A percentile compares a stretch with the other conserved stretches of the same genome.
Evolutionary conservation across 768 basidiomycete genomes (phyloP).

Genomic region (Udeniomyces megalosporus): DNA sequence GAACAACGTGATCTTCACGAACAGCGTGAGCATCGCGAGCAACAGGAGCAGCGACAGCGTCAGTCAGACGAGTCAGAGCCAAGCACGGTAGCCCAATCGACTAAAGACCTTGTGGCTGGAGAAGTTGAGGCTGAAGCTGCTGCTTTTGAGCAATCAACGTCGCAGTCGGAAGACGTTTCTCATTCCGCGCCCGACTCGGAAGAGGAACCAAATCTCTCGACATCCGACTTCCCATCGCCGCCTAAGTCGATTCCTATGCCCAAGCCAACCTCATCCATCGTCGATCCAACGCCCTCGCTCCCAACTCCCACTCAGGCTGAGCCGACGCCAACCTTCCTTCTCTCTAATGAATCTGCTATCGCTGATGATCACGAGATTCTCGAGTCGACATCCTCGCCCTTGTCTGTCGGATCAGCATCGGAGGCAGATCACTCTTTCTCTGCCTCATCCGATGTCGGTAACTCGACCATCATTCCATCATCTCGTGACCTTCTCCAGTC

Average conservation of each 20-base stretch:
- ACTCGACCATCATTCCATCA: background rate
- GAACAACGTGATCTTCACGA: background rate
- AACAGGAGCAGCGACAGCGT: background rate
- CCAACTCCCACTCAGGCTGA: background rate
- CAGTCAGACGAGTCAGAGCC: background rate
- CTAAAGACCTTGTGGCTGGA: background rate
- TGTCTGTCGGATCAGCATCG: background rate
- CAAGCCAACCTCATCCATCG: too few species aligned
- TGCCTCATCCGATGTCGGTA: background rate
- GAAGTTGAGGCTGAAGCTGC: background rate
- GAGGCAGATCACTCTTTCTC: background rate
- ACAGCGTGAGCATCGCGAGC: too few species aligned
- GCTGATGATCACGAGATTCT: background rate
- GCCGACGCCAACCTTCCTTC: too few species aligned
- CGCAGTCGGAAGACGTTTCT: too few species aligned
- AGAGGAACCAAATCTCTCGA: too few species aligned
- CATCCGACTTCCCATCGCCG: too few species aligned
- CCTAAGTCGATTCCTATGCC: too few species aligned
- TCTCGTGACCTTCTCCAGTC: too few species aligned
- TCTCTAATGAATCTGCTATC: too few species aligned
- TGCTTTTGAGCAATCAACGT: too few species aligned
- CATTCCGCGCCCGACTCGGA: too few species aligned
- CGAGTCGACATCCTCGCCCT: background rate
- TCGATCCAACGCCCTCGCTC: background rate
- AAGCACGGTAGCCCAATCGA: background rate